phyloP scores from a whole-genome alignment of 768 basidiomycete genomes.

The Russula brevipes region DNA sequence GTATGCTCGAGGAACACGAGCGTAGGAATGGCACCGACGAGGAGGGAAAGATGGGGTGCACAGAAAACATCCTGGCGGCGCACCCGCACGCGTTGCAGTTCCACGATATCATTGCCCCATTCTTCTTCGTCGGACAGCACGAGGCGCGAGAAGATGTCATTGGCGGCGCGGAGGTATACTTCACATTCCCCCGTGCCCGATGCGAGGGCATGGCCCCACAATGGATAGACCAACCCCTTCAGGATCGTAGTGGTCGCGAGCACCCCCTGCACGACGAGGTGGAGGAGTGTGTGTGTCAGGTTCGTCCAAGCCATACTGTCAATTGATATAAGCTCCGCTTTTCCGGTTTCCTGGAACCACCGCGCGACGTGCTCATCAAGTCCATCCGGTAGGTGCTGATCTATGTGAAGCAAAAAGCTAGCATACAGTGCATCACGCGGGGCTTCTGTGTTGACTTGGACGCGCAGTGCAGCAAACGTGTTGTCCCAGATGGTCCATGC shows the following conservation, averaged over 20 bases:
- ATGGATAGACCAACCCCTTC: constrained; percentile 70
- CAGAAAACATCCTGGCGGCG: constrained; percentile 63
- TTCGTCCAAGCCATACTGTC: constrained; percentile 62
- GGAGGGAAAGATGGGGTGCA: constrained; percentile 56
- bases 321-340: constrained; percentile 55
- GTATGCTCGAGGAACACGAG: constrained; percentile 71
- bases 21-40: constrained; percentile 60
- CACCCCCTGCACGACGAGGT: constrained; percentile 61
- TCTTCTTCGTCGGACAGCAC: constrained; percentile 49
- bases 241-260: constrained; percentile 69
- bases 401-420: constrained; percentile 63
- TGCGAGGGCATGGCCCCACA: constrained; percentile 58
- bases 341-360: constrained; percentile 70
- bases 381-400: constrained; percentile 69
- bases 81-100: constrained; percentile 64
- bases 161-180: constrained; percentile 57
- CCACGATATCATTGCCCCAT: constrained; percentile 48
- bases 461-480: constrained; percentile 66
- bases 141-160: constrained; percentile 54
- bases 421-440: constrained; percentile 62
- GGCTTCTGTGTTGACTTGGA: constrained; percentile 45
- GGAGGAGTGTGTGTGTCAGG: constrained; percentile 55
- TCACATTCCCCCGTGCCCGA: constrained; percentile 37
- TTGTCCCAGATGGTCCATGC: constrained; percentile 84
- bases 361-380: constrained; percentile 63